Percentiles rank a stretch among this genome's conserved stretches.
Evolutionary conservation across 768 basidiomycete genomes (phyloP).

Genomic region (Rossbeevera mucosa): DNA sequence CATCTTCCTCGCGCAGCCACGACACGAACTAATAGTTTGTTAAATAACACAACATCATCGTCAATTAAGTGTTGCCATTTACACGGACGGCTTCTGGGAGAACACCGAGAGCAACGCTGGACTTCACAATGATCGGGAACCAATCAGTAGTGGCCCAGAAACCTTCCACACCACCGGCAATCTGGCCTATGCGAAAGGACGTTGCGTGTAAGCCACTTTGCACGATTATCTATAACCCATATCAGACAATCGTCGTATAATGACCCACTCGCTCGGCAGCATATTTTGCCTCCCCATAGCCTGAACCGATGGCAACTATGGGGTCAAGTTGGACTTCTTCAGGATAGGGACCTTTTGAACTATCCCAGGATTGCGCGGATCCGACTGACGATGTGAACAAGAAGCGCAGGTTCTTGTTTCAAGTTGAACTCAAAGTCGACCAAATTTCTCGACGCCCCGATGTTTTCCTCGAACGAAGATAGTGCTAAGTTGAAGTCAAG

Average conservation of each 20-base stretch:
- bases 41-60: not conserved
- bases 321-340: slow-evolving; percentile 34
- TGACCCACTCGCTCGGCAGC: slow-evolving; percentile 35
- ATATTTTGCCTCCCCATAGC: slow-evolving; percentile 48
- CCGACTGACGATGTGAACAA: slow-evolving; percentile 41
- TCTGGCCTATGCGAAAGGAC: slow-evolving; percentile 44
- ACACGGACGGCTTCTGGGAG: slow-evolving; percentile 33
- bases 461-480: slow-evolving; percentile 40
- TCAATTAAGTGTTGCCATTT: slow-evolving; percentile 9
- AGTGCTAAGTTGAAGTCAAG: slow-evolving; percentile 41
- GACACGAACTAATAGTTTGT: slow-evolving; percentile 18
- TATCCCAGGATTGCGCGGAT: slow-evolving; percentile 31
- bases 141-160: slow-evolving; percentile 44
- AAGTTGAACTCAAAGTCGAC: slow-evolving; percentile 29
- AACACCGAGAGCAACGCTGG: slow-evolving; percentile 26
- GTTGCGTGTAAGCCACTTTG: slow-evolving; percentile 35
- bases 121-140: slow-evolving; percentile 42
- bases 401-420: slow-evolving; percentile 26
- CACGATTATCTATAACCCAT: slow-evolving; percentile 31
- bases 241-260: too few relatives aligned
- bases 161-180: slow-evolving; percentile 39
- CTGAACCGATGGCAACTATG: slow-evolving; percentile 33
- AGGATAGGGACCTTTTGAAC: slow-evolving; percentile 28
- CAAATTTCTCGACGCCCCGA: slow-evolving; percentile 37
- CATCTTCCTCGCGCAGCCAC: slow-evolving; percentile 42